Evolutionary conservation across 2,329 filamentous ascomycete genomes (phyloP).

Genomic region (Coniochaeta sp.): DNA sequence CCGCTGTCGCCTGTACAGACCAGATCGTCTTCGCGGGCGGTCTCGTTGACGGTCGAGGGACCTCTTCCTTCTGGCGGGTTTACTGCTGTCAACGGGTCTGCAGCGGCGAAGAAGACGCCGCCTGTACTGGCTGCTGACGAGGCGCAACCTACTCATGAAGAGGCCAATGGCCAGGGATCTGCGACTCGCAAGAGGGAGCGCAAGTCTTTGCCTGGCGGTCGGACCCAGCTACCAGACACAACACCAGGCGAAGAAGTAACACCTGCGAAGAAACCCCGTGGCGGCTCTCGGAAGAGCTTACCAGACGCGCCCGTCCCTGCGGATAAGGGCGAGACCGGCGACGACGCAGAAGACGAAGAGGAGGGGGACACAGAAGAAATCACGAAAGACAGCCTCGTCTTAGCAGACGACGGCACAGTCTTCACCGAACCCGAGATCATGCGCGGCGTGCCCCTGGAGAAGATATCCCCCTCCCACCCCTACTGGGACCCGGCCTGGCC

Average conservation of each 20-base stretch:
- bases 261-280: neutral
- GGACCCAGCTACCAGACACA: neutral
- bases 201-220: neutral
- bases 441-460: conserved; percentile 43
- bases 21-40: conserved; percentile 5
- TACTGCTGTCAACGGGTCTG: conserved; percentile 13
- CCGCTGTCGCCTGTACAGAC: conserved; percentile 3
- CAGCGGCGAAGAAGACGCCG: conserved; percentile 2
- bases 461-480: conserved; percentile 40
- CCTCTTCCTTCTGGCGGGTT: conserved; percentile 8
- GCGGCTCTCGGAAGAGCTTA: neutral
- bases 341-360: conserved; percentile 4
- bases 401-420: conserved; percentile 41
- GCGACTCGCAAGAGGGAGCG: neutral
- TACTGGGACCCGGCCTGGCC: conserved; percentile 52
- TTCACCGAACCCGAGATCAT: conserved; percentile 46
- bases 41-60: no score
- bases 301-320: neutral
- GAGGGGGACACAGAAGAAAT: conserved; percentile 28
- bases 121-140: neutral
- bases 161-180: conserved; percentile 5
- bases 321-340: neutral
- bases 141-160: conserved; percentile 9
- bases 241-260: neutral
- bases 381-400: conserved; percentile 33